These are phyloP conservation scores for Pyricularia pennisetigena DNA, from an alignment of 2,329 filamentous ascomycete species.

Conservation along the genomic window DNA sequence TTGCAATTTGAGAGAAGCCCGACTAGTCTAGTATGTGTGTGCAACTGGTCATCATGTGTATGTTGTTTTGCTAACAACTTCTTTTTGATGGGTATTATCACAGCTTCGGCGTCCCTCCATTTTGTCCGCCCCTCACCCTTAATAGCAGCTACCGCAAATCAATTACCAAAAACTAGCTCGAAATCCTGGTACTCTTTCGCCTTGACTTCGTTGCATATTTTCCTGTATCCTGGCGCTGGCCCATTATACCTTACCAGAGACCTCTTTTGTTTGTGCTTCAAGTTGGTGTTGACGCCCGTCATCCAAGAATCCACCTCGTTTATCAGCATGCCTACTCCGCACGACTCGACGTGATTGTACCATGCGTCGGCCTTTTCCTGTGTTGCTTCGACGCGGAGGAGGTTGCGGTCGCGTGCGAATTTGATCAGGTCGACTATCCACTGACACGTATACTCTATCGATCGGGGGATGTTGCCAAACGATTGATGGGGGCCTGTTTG, in stretches of 20 bases:
- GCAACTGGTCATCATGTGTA: no score
- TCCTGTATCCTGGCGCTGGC: constrained; percentile 30
- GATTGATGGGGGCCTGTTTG: constrained; percentile 32
- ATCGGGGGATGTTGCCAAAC: constrained; percentile 30
- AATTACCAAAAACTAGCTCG: neutral
- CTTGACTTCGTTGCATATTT: constrained; percentile 23
- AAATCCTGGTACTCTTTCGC: constrained; percentile 14
- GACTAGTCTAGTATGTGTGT: no score
- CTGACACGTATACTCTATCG: constrained; percentile 29
- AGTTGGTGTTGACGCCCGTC: constrained; percentile 43
- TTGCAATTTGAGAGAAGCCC: no score
- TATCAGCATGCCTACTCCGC: constrained; percentile 29
- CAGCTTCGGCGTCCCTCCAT: neutral
- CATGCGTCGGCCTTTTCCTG: constrained; percentile 26
- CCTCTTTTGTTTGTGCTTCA: constrained; percentile 32
- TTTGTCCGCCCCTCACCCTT: neutral
- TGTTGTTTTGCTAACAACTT: neutral
- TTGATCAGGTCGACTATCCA: constrained; percentile 24
- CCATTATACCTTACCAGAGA: constrained; percentile 36
- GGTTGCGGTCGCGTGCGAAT: constrained; percentile 19
- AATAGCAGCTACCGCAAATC: neutral
- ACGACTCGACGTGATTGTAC: constrained; percentile 37
- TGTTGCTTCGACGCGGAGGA: constrained; percentile 28
- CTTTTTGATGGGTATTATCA: neutral
- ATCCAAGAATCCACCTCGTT: constrained; percentile 44